Evolutionary conservation across 2,329 filamentous ascomycete genomes (phyloP).

Genomic region (Ascochyta clinopodiicola): DNA sequence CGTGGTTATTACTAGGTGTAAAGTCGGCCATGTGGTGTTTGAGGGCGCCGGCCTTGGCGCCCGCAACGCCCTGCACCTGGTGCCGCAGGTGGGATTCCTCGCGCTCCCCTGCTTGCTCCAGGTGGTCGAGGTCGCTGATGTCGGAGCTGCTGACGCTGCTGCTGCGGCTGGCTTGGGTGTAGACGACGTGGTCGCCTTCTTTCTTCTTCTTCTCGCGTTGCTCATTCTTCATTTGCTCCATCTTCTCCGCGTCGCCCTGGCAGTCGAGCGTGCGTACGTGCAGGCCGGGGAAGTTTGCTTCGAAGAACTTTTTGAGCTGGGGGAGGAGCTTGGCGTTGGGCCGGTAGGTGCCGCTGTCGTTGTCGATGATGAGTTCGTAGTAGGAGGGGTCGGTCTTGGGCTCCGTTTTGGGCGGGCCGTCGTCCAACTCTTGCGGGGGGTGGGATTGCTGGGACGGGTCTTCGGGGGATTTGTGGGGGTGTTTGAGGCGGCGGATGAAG

Average conservation of each 20-base stretch:
- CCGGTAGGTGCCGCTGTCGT: slow-evolving; percentile 91
- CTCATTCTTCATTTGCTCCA: slow-evolving; percentile 75
- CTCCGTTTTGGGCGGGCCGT: slow-evolving; percentile 53
- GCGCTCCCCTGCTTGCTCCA: slow-evolving; percentile 35
- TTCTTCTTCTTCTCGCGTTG: slow-evolving; percentile 78
- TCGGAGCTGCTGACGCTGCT: slow-evolving; percentile 62
- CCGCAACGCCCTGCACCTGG: slow-evolving; percentile 35
- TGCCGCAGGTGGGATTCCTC: slow-evolving; percentile 36
- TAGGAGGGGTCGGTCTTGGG: slow-evolving; percentile 60
- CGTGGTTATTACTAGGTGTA: slow-evolving; percentile 28
- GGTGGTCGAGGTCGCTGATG: slow-evolving; percentile 61
- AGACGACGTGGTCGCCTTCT: slow-evolving; percentile 60
- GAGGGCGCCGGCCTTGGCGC: slow-evolving; percentile 28
- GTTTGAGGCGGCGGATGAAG: slow-evolving; percentile 75
- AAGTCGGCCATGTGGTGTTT: slow-evolving; percentile 38
- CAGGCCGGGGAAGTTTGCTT: slow-evolving; percentile 77
- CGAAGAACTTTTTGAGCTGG: slow-evolving; percentile 72
- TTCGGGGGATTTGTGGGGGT: slow-evolving; percentile 49
- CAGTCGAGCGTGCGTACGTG: slow-evolving; percentile 78
- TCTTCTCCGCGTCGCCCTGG: slow-evolving; percentile 71
- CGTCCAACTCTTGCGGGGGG: slow-evolving; percentile 57
- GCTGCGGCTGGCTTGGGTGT: slow-evolving; percentile 58
- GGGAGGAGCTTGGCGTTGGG: slow-evolving; percentile 81
- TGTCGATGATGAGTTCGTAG: slow-evolving; percentile 93
- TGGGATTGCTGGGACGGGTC: slow-evolving; percentile 55